These are phyloP conservation scores for Trichomonas vaginalis DNA, from an alignment of 208 protist species.

Conservation along the genomic window DNA sequence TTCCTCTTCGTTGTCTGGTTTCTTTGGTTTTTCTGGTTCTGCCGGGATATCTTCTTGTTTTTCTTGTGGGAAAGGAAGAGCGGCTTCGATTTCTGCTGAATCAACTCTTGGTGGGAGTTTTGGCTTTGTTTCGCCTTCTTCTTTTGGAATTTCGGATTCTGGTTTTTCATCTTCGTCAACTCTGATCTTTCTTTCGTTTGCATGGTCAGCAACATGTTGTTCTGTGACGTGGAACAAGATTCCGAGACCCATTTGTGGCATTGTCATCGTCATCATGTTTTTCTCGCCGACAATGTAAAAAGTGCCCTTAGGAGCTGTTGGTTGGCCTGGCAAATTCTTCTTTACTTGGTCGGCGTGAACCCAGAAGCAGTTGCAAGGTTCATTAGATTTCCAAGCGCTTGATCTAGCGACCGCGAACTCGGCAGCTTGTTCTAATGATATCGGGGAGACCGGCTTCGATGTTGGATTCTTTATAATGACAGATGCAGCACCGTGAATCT, in stretches of 20 bases:
- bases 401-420: not conserved
- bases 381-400: not conserved
- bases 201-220: not conserved
- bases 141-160: not conserved
- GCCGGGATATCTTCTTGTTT: not conserved
- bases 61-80: not conserved
- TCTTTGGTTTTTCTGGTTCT: not conserved
- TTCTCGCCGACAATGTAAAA: not conserved
- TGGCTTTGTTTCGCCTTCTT: not conserved
- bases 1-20: not conserved
- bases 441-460: not conserved
- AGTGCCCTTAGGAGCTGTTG: not conserved
- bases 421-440: not conserved
- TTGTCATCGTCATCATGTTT: conserved; percentile 9
- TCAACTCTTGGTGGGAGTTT: too few species aligned
- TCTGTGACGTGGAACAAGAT: conserved; percentile 2
- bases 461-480: conserved; percentile 1
- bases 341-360: not conserved
- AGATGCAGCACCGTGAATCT: conserved; percentile 2
- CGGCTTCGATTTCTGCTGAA: not conserved
- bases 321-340: not conserved
- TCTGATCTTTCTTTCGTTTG: not conserved
- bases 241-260: conserved; percentile 10
- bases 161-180: not conserved
- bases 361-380: conserved; percentile 8